Base-by-base conservation (phyloP, 2,329 filamentous ascomycete genomes). In the Aspergillus pseudoviridinutans region DNA sequence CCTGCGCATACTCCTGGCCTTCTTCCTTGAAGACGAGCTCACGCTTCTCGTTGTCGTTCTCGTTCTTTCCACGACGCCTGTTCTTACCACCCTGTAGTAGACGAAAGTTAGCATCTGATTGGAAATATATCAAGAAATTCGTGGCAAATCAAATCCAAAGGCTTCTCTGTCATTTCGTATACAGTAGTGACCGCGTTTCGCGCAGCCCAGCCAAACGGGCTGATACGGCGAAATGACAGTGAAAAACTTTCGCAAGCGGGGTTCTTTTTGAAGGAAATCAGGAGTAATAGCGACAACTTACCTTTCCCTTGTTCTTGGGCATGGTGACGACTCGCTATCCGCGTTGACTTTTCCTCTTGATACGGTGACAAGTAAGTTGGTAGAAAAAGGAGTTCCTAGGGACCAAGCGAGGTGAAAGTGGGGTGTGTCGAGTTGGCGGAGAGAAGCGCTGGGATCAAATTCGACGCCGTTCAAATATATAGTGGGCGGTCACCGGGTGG, bases 251-350 rank as follows among this genome's bases (percentile, higher is more conserved):
- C 53, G 51, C 52, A 55, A 53, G 58, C 51, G 61, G 61, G 59
- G 59, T 24, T 53, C 41, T 58, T 32, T 41, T 35, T 46, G 51
- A 22, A 24, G 38, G 17, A 49, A 28, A 32, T 35, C 57, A 63
- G 62, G 59, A 64, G 62, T 56, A 58, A 64, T 60, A 67, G 65
- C 63, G 58, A 58, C 61, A 59, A 72, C 84, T 75, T 83, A 96
- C 92, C 82, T 96, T 97, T 92, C 92, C 92, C 88, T 97, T 97
- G 79, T 97, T 97, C 91, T 97, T 97, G 74, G 92, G 92, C 92
- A 97, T 97, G 62, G 79, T 87, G 78, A 68, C 64, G 61, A 61
- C 56, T 58, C 53, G 58, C 62, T 66, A 70, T 58, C 61, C 67
- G 66, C 66, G 62, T 60, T 67, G 60, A 41, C 25, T 53, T 47